phyloP scores from a whole-genome alignment of 2,329 filamentous ascomycete species.

The Monilinia laxa region DNA sequence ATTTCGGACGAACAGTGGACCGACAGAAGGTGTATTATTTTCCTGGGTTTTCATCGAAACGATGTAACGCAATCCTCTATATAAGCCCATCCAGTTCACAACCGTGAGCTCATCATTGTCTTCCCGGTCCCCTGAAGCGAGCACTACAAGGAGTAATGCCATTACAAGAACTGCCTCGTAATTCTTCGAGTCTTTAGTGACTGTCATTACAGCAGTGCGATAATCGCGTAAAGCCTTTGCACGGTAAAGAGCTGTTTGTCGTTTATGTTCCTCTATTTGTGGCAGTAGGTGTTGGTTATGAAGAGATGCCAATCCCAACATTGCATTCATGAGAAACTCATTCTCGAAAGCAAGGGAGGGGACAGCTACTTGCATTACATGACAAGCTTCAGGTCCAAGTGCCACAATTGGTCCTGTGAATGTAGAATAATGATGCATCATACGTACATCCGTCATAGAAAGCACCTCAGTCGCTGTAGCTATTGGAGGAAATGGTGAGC shows the following conservation, averaged over 20 bases:
- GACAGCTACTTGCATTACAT: constrained; percentile 29
- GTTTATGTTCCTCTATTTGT: constrained; percentile 21
- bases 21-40: constrained; percentile 25
- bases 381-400: constrained; percentile 24
- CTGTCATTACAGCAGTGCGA: constrained; percentile 30
- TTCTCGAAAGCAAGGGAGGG: constrained; percentile 38
- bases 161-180: constrained; percentile 36
- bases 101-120: constrained; percentile 31
- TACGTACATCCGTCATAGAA: constrained; percentile 31
- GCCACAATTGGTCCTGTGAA: constrained; percentile 31
- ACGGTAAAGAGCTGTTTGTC: constrained; percentile 34
- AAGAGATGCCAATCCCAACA: constrained; percentile 37
- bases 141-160: constrained; percentile 34
- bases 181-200: constrained; percentile 26
- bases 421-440: constrained; percentile 38
- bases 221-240: constrained; percentile 32
- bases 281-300: constrained; percentile 33
- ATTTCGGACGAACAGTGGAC: constrained; percentile 34
- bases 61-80: constrained; percentile 27
- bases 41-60: constrained; percentile 14
- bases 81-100: constrained; percentile 35
- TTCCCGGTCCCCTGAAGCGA: constrained; percentile 31
- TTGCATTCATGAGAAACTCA: constrained; percentile 35
- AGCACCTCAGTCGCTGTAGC: constrained; percentile 28
- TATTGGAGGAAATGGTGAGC: constrained; percentile 25